Conservation (phyloP, 1,284 basidiomycete genomes). For the Cryptococcus amylolentus region DNA sequence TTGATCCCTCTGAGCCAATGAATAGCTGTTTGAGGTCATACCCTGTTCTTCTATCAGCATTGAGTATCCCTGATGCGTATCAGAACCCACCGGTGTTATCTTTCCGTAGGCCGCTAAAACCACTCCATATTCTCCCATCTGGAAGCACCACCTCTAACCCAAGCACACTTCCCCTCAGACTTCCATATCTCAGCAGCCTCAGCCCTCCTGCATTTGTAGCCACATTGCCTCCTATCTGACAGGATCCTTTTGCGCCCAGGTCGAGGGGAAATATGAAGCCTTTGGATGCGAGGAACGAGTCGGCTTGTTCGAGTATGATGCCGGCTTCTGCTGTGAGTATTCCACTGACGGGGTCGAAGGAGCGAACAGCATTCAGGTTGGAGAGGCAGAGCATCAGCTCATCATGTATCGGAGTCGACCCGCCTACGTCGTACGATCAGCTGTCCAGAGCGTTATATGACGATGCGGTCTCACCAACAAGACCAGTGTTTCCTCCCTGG, state of each 20-base stretch:
- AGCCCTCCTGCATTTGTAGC: constrained; percentile 97
- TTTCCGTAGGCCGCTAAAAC: constrained; percentile 75
- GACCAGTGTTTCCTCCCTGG: constrained; percentile 98
- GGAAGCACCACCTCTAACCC: constrained; percentile 95
- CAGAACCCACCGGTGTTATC: constrained; percentile 82
- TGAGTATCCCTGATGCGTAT: not conserved
- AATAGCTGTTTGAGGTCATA: constrained; percentile 98
- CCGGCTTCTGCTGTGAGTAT: constrained; percentile 71
- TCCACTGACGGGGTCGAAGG: constrained; percentile 83
- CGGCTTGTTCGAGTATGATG: constrained; percentile 83
- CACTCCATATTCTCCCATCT: constrained; percentile 87
- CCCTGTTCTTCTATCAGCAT: constrained; percentile 54
- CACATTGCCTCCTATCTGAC: constrained; percentile 96
- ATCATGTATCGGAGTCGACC: constrained; percentile 84
- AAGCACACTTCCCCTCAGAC: constrained; percentile 88
- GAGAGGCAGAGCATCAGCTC: constrained; percentile 82
- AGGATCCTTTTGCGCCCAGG: constrained; percentile 97
- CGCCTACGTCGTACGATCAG: constrained; percentile 55
- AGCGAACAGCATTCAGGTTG: constrained; percentile 78
- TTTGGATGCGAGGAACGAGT: constrained; percentile 78
- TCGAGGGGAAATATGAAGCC: constrained; percentile 97
- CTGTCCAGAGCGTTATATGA: too few species aligned
- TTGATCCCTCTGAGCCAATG: constrained; percentile 93
- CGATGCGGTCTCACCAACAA: constrained; percentile 63
- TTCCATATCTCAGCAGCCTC: constrained; percentile 88